Base-by-base conservation (phyloP, 768 basidiomycete genomes). In the Mycena vulgaris region DNA sequence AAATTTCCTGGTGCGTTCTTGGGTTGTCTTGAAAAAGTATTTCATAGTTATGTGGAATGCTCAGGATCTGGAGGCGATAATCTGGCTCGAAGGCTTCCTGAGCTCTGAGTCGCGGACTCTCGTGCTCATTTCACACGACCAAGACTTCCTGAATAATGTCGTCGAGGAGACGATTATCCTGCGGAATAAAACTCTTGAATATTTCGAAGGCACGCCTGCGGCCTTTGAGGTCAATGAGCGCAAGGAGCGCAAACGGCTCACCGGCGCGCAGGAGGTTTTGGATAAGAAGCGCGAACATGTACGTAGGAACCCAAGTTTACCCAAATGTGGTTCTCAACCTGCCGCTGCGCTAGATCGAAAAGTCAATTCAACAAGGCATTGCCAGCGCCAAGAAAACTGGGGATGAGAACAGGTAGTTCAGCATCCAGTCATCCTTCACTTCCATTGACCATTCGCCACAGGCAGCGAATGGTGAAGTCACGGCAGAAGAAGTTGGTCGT, bases 101-200 rank as follows among this genome's bases (percentile, higher is more conserved):
- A 76, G 80, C 25, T 82, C 79, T 48, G 78, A 83, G 56, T 75
- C 76, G 23, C 78, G 84, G 48, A 90, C 90, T 0, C 78, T 92
- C n/a, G 83, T 93, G 28, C 78, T 93, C 60, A 87, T 90, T 28
- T 88, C 91, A 0, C 92, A 93, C 72, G 92, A 93, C 76, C 87
- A 88, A 48, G 86, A 84, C 25, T 92, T 93, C 73, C 79, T 89
- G 30, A 86, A 91, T 70, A 79, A 82, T 9, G 86, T 92, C 33
- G 87, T 87, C 3, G 87, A 92, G 17, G 89, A 92, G 74, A 86
- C 88, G 0, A 86, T 93, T 35, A 83, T 89, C n/a, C 82, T 93
- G 42, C 85, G 89, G 6, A 80, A 89, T 53, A 81, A 84, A 65
- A 82, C 77, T 13, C 80, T 93, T 4, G 78, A 79, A 21, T 89